Conservation (phyloP, 176 grass and related monocot species). For the Saccharum spontaneum region DNA sequence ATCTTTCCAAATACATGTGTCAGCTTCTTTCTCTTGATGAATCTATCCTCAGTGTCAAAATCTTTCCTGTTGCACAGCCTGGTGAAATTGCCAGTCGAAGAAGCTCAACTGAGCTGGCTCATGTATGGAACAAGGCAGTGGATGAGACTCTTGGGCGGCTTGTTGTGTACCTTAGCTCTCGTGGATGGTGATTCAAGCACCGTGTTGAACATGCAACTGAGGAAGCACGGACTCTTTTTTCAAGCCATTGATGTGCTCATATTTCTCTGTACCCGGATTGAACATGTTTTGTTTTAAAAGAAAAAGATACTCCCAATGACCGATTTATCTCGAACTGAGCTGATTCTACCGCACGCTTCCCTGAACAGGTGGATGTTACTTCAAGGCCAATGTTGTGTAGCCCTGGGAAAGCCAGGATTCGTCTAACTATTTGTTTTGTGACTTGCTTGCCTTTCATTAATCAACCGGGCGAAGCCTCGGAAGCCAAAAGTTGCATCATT, state of each 20-base stretch:
- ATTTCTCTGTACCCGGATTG: conserved; percentile 7
- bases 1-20: background rate
- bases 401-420: background rate
- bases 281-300: conserved; percentile 14
- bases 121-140: conserved; percentile 58
- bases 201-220: background rate
- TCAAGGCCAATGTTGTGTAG: background rate
- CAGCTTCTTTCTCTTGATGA: background rate
- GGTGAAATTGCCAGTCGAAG: background rate
- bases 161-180: conserved; percentile 61
- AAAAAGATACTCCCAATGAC: background rate
- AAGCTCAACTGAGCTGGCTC: conserved; percentile 36
- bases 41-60: background rate
- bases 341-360: background rate
- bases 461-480: too few species aligned
- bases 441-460: too few species aligned
- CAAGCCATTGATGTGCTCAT: background rate
- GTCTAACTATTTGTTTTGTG: background rate
- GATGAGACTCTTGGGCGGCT: conserved; percentile 53
- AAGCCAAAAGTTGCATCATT: too few species aligned
- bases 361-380: background rate
- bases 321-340: background rate
- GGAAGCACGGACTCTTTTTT: background rate
- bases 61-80: conserved; percentile 28
- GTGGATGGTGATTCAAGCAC: conserved; percentile 50